These are phyloP conservation scores for Cercospora canescens DNA, from an alignment of 2,329 filamentous ascomycete species.

Conservation along the genomic window DNA sequence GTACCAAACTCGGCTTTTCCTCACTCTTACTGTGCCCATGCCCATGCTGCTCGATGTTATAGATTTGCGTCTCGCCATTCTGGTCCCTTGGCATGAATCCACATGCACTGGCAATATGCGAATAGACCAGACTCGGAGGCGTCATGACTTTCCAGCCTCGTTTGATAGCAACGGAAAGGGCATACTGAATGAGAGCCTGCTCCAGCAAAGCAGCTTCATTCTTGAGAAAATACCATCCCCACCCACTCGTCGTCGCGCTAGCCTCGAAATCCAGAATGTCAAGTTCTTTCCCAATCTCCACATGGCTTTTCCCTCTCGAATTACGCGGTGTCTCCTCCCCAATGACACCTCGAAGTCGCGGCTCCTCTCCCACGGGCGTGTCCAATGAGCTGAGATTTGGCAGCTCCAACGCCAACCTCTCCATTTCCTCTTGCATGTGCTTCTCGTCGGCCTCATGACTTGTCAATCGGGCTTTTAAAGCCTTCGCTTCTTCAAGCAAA, in stretches of 20 bases:
- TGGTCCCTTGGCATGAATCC: constrained; percentile 93
- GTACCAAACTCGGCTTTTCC: constrained; percentile 67
- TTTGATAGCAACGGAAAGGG: constrained; percentile 69
- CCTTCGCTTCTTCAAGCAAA: constrained; percentile 64
- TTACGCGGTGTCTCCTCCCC: constrained; percentile 39
- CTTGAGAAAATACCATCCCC: constrained; percentile 98
- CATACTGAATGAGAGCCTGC: constrained; percentile 87
- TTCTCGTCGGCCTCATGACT: constrained; percentile 63
- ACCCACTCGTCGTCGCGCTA: constrained; percentile 80
- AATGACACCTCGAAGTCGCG: constrained; percentile 72
- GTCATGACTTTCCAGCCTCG: constrained; percentile 78
- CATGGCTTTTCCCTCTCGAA: constrained; percentile 40
- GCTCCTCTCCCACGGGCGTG: constrained; percentile 70
- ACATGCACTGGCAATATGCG: constrained; percentile 84
- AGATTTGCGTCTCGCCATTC: constrained; percentile 89
- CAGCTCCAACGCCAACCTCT: constrained; percentile 22
- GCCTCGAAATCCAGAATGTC: constrained; percentile 85
- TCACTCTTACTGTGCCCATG: constrained; percentile 61
- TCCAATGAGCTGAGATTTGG: constrained; percentile 81
- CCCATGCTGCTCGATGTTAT: constrained; percentile 65
- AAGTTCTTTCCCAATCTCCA: constrained; percentile 83
- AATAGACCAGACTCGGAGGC: constrained; percentile 88
- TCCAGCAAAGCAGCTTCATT: constrained; percentile 92
- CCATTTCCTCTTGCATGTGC: constrained; percentile 42
- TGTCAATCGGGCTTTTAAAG: constrained; percentile 63